Evolutionary conservation across 2,329 filamentous ascomycete genomes (phyloP), one percentile per base, ranked within the genome.

Genomic region (Thelonectria olida): DNA sequence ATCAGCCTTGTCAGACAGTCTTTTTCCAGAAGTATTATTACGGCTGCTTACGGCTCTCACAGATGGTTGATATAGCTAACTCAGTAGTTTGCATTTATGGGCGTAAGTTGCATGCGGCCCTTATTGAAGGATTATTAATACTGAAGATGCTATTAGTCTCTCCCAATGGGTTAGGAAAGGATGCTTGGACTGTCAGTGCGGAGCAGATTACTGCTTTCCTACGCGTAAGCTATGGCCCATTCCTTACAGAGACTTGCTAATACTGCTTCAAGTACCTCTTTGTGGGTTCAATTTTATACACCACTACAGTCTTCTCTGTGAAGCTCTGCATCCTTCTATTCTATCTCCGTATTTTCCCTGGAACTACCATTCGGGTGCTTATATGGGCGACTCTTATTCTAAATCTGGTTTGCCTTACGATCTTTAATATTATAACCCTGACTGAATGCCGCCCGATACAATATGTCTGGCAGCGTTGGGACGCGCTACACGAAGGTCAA

Each of bases 401-500:
- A 12, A 58, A 23, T 9, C n/a, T 13, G 8, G 36, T 38, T 19
- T 58, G 44, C 7, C 73, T 67, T 13, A 74, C 73, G 49, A 17
- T 50, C 54, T 17, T 58, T 22, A 23, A 19, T 47, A 47, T 31
- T 34, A 25, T 39, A 6, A 23, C 36, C 20, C 36, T 53, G 8
- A 28, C 23, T 5, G 6, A 19, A 20, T 87, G 85, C 69, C 71
- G 65, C 2, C 86, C 85, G 0, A 75, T 88, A n/a, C 71, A 69
- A 12, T 82, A 79, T 59, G 84, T 81, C 67, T 89, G 87, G 87
- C n/a, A n/a, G n/a, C n/a, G n/a, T n/a, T n/a, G n/a, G n/a, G n/a
- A n/a, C n/a, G n/a, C n/a, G n/a, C n/a, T n/a, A n/a, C n/a, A n/a
- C n/a, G n/a, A n/a, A 0, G 85, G 86, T 0, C 72, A 64, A 2